phyloP scores from a whole-genome alignment of 1,284 basidiomycete genomes.

The Vanrija sp. region DNA sequence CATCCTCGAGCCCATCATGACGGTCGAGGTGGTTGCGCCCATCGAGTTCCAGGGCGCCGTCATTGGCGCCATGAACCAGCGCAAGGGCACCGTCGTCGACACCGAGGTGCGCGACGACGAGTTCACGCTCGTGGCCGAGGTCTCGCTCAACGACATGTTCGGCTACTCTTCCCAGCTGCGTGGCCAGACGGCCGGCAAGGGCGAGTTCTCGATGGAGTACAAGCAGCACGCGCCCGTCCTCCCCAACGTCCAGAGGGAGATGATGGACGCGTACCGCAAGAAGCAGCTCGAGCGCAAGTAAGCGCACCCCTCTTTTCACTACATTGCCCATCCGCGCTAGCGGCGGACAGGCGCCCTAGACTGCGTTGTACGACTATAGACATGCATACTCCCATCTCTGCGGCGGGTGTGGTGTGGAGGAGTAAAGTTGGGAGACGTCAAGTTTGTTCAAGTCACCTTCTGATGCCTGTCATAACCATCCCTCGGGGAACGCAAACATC shows the following conservation, averaged over 20 bases:
- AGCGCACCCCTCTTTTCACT: no score
- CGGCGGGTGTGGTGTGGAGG: no score
- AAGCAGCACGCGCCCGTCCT: constrained; percentile 85
- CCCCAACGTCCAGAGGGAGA: constrained; percentile 78
- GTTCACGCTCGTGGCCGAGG: constrained; percentile 87
- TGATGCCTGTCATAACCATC: no score
- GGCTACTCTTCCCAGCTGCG: constrained; percentile 90
- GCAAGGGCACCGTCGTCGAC: constrained; percentile 91
- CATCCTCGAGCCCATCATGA: constrained; percentile 97
- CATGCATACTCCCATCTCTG: constrained; percentile 12
- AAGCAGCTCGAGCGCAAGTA: constrained; percentile 13
- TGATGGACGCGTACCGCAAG: constrained; percentile 66
- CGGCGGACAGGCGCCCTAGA: neutral
- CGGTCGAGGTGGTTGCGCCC: constrained; percentile 93
- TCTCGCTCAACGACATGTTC: constrained; percentile 98
- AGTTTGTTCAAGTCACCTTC: no score
- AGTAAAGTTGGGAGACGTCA: no score
- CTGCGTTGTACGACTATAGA: constrained; percentile 9
- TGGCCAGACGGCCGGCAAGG: constrained; percentile 93
- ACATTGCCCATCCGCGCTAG: neutral
- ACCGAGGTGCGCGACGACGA: constrained; percentile 97
- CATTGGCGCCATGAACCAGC: constrained; percentile 89
- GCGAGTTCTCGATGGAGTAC: constrained; percentile 96
- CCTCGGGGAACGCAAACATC: no score
- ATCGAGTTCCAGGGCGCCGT: constrained; percentile 96